Conservation (phyloP, 441 rosid genomes). For the Erodium texanum region DNA sequence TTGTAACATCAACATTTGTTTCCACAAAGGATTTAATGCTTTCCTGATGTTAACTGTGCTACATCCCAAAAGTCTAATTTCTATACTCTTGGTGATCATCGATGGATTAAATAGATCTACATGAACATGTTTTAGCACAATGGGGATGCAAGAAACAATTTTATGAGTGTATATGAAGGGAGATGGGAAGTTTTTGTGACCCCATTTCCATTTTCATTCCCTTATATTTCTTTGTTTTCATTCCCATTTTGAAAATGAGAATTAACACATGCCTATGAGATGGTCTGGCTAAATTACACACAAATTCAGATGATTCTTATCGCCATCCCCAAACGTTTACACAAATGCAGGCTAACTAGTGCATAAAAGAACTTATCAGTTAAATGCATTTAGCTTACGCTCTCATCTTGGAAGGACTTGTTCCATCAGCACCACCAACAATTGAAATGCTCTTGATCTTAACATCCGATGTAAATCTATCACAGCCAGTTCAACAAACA, state of each 20-base stretch:
- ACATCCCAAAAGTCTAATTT: too few species aligned
- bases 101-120: too few species aligned
- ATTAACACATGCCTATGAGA: neutral
- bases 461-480: slow-evolving; percentile 87
- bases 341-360: neutral
- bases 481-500: slow-evolving; percentile 15
- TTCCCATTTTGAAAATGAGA: neutral
- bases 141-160: too few species aligned
- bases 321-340: neutral
- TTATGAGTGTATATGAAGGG: too few species aligned
- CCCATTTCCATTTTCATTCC: neutral
- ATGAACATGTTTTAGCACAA: too few species aligned
- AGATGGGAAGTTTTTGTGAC: too few species aligned
- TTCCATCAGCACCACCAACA: slow-evolving; percentile 84
- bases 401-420: slow-evolving; percentile 94
- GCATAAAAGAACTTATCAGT: neutral
- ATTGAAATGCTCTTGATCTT: slow-evolving; percentile 89
- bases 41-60: too few species aligned
- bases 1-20: neutral
- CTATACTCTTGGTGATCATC: too few species aligned
- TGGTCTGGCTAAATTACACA: neutral
- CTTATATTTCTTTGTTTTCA: neutral
- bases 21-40: too few species aligned
- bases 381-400: slow-evolving; percentile 45
- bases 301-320: neutral